Percentiles rank a stretch among this genome's conserved stretches.
Evolutionary conservation across 1,139 yeast genomes (phyloP).

Genomic region (Keqinozyma sinolaborantium): DNA sequence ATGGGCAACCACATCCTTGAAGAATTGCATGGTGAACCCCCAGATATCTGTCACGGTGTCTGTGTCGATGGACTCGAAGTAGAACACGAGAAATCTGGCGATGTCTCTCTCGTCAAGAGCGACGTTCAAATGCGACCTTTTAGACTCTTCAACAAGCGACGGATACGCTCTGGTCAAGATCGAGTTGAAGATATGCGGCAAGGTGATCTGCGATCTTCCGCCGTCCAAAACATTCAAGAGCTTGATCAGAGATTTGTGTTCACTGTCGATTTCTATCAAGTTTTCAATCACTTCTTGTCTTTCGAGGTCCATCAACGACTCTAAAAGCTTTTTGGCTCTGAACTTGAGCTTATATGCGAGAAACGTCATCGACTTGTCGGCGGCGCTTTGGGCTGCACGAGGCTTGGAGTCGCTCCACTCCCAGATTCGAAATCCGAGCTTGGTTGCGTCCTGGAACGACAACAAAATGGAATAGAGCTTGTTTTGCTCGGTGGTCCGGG

Average conservation of each 20-base stretch:
- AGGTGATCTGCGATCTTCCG: slow-evolving; percentile 71
- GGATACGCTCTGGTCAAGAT: slow-evolving; percentile 39
- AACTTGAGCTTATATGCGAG: slow-evolving; percentile 69
- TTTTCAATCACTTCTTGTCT: slow-evolving; percentile 72
- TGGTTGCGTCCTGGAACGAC: slow-evolving; percentile 61
- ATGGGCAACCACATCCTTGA: slow-evolving; percentile 54
- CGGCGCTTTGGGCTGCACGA: slow-evolving; percentile 9
- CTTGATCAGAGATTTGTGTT: slow-evolving; percentile 28
- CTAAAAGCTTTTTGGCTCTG: slow-evolving; percentile 65
- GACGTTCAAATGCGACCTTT: slow-evolving; percentile 42
- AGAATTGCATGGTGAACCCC: slow-evolving; percentile 51
- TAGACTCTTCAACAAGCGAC: slow-evolving; percentile 24
- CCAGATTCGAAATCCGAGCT: slow-evolving; percentile 65
- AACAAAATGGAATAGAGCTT: slow-evolving; percentile 54
- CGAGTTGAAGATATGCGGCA: slow-evolving; percentile 64
- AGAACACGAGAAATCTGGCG: slow-evolving; percentile 52
- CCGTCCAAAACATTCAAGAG: slow-evolving; percentile 79
- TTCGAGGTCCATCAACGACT: slow-evolving; percentile 65
- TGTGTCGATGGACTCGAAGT: slow-evolving; percentile 61
- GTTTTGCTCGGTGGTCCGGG: slow-evolving; percentile 50
- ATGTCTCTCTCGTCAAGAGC: slow-evolving; percentile 39
- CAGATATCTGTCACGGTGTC: slow-evolving; percentile 80
- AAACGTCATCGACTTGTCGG: slow-evolving; percentile 49
- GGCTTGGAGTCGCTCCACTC: slow-evolving; percentile 61
- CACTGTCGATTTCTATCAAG: slow-evolving; percentile 40